Conservation (phyloP, 352 stramenopile species). For the Phytophthora megakarya region DNA sequence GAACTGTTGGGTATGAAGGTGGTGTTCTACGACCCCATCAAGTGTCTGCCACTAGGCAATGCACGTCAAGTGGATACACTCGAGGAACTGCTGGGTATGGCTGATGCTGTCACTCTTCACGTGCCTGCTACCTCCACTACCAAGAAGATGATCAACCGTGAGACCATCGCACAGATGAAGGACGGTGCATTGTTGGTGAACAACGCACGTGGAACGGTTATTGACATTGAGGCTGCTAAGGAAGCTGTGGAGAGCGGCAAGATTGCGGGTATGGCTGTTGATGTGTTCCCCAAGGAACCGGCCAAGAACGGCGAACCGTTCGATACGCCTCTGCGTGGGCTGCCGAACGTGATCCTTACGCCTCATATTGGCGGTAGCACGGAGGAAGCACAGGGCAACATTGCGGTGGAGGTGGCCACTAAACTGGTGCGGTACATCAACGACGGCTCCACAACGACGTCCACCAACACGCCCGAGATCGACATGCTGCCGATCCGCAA, state of each 20-base stretch:
- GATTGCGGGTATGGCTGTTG: slow-evolving; percentile 80
- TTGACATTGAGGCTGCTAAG: slow-evolving; percentile 93
- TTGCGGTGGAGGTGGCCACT: slow-evolving; percentile 79
- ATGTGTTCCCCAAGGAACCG: slow-evolving; percentile 92
- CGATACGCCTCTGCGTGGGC: slow-evolving; percentile 86
- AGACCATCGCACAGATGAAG: slow-evolving; percentile 92
- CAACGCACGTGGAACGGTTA: slow-evolving; percentile 94
- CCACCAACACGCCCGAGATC: slow-evolving; percentile 80
- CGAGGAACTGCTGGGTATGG: slow-evolving; percentile 78
- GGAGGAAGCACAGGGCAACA: slow-evolving; percentile 95
- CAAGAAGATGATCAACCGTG: slow-evolving; percentile 92
- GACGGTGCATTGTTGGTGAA: slow-evolving; percentile 93
- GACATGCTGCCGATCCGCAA: slow-evolving; percentile 75
- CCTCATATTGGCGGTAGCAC: slow-evolving; percentile 96
- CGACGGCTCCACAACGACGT: slow-evolving; percentile 78
- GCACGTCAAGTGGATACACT: slow-evolving; percentile 87
- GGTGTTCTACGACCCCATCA: slow-evolving; percentile 94
- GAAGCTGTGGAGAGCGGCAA: slow-evolving; percentile 89
- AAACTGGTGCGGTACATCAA: slow-evolving; percentile 88
- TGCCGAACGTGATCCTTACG: slow-evolving; percentile 94
- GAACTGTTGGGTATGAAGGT: slow-evolving; percentile 94
- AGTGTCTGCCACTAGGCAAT: slow-evolving; percentile 74
- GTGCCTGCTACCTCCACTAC: slow-evolving; percentile 94
- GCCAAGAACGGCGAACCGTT: slow-evolving; percentile 84
- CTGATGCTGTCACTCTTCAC: slow-evolving; percentile 96